Evolutionary conservation across 2,329 filamentous ascomycete genomes (phyloP).

Genomic region (Cercospora nicotianae): DNA sequence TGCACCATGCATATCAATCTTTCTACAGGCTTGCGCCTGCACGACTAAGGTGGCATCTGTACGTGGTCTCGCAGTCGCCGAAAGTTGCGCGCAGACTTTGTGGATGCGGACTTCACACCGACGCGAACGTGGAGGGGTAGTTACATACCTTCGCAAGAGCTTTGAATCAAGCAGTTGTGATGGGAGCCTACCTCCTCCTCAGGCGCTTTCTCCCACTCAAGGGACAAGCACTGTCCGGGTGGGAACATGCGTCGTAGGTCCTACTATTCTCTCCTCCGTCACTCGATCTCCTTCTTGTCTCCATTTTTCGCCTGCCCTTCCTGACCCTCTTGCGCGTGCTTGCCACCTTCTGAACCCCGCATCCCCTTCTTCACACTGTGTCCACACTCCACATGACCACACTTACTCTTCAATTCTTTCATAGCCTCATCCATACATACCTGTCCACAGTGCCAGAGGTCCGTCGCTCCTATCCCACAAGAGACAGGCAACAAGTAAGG

Average conservation of each 20-base stretch:
- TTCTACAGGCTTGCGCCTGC: background rate
- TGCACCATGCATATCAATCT: background rate
- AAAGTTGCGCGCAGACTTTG: background rate
- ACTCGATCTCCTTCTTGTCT: background rate
- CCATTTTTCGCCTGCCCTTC: background rate
- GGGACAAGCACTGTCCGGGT: background rate
- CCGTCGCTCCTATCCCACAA: background rate
- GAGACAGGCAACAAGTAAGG: background rate
- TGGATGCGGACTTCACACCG: background rate
- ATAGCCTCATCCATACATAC: background rate
- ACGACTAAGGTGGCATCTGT: background rate
- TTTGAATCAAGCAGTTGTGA: background rate
- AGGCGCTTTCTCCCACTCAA: background rate
- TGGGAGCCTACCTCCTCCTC: background rate
- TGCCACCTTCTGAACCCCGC: background rate
- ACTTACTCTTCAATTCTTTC: background rate
- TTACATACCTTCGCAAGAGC: background rate
- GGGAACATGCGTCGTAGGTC: background rate
- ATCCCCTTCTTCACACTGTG: background rate
- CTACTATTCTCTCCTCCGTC: background rate
- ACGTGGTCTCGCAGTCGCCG: background rate
- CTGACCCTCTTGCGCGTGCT: background rate
- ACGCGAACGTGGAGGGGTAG: background rate
- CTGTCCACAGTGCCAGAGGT: background rate
- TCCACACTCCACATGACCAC: background rate